Evolutionary conservation across 495 filamentous ascomycete species (phyloP), one percentile per base, ranked within the genome.

Genomic region (Amorphotheca resinae): DNA sequence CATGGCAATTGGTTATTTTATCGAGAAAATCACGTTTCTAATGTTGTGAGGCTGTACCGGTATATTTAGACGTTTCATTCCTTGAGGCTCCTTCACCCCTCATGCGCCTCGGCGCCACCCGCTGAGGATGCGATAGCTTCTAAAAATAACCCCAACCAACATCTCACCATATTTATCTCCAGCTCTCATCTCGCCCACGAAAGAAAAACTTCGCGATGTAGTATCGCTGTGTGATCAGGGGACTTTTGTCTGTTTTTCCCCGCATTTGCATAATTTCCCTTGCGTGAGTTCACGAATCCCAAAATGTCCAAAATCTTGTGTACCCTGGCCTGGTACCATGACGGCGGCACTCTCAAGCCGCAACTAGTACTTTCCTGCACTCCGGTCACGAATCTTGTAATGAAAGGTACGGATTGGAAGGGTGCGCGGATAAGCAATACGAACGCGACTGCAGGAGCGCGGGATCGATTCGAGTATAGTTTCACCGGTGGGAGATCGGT

Each of bases 401-500:
- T 36, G 33, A 36, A 36, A 14, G 33, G 33, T 2, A 18, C 14
- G 9, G 33, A 36, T 36, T 36, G 33, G 33, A 36, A 36, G 5
- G 33, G 33, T n/a, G 18, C 33, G 12, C n/a, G 11, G 16, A 36
- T 36, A 14, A 20, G 33, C n/a, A 36, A 36, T 18, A 36, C 33
- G 2, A 36, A 36, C 5, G n/a, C 33, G 33, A 36, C n/a, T 2
- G 14, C 33, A 8, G 33, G 33, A 36, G 33, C 33, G 11, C n/a
- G 33, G 5, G 1, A 36, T 36, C 33, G 33, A 9, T 36, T 36
- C 9, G 33, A 36, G 33, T 36, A 36, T 36, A 36, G 33, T 36
- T 3, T 36, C 9, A 36, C 33, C 2, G 33, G 33, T 1, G 33
- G 33, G 33, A 36, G 16, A 20, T 14, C 33, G 16, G 33, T 36